These are phyloP conservation scores for Petasospora fabianii DNA, from an alignment of 1,139 yeast genomes.

Conservation along the genomic window DNA sequence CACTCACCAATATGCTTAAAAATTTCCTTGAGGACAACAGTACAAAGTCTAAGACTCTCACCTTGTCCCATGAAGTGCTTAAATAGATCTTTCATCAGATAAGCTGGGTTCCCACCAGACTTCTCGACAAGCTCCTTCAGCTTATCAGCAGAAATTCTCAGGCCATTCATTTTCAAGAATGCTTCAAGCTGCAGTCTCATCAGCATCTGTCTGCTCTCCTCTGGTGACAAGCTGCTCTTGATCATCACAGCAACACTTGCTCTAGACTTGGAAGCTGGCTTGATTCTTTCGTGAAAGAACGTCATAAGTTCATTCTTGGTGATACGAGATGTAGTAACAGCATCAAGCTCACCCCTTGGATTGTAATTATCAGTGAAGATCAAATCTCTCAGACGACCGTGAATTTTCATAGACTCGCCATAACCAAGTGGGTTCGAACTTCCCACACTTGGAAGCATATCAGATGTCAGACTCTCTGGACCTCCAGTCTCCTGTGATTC, in stretches of 20 bases:
- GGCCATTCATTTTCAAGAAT: constrained; percentile 40
- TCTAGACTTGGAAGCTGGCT: constrained; percentile 36
- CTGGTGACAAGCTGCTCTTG: constrained; percentile 32
- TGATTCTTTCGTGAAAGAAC: constrained; percentile 35
- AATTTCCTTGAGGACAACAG: constrained; percentile 32
- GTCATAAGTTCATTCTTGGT: constrained; percentile 31
- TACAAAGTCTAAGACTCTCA: constrained; percentile 34
- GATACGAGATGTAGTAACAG: constrained; percentile 29
- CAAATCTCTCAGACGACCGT: constrained; percentile 46
- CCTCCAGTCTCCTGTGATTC: constrained; percentile 31
- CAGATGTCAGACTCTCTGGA: constrained; percentile 36
- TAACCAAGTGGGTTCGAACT: constrained; percentile 29
- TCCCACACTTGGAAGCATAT: constrained; percentile 33
- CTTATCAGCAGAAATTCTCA: constrained; percentile 37
- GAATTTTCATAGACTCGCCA: constrained; percentile 34
- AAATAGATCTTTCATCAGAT: constrained; percentile 36
- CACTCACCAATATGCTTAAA: constrained; percentile 23
- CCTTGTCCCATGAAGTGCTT: constrained; percentile 38
- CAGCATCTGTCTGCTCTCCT: constrained; percentile 32
- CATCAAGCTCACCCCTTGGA: constrained; percentile 39
- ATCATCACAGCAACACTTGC: constrained; percentile 40
- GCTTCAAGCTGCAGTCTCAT: constrained; percentile 38
- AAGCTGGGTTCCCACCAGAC: constrained; percentile 35
- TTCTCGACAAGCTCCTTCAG: constrained; percentile 35
- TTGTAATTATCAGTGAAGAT: constrained; percentile 41